A percentile compares a stretch with the other conserved stretches of the same genome.
Evolutionary conservation across 139 green algal species (phyloP).

Genomic region (Chlorella sp.): DNA sequence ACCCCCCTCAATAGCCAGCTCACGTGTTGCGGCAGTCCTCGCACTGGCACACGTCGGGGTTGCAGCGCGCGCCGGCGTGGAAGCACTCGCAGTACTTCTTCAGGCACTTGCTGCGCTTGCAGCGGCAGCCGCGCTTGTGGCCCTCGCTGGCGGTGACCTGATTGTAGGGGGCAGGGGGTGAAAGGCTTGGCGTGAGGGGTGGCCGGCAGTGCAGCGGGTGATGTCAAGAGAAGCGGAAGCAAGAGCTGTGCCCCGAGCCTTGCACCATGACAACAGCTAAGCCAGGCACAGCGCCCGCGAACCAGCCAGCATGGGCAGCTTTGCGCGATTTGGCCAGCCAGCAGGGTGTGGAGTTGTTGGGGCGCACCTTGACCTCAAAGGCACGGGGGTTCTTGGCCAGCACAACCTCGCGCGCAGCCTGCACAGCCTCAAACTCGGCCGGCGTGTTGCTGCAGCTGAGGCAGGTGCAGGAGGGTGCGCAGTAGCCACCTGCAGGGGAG

Average conservation of each 20-base stretch:
- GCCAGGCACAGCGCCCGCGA: too few species aligned
- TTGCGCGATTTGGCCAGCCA: too few species aligned
- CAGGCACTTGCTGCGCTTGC: slow-evolving; percentile 62
- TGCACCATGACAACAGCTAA: too few species aligned
- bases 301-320: too few species aligned
- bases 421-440: neutral
- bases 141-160: slow-evolving; percentile 37
- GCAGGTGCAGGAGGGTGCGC: slow-evolving; percentile 68
- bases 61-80: slow-evolving; percentile 74
- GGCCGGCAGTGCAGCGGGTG: too few species aligned
- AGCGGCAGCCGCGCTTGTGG: slow-evolving; percentile 89
- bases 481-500: slow-evolving; percentile 39
- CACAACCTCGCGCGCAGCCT: slow-evolving; percentile 25
- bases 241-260: too few species aligned
- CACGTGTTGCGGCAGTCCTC: slow-evolving; percentile 74
- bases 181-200: neutral
- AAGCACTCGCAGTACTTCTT: slow-evolving; percentile 87
- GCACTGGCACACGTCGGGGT: slow-evolving; percentile 88
- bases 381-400: slow-evolving; percentile 72
- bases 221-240: too few species aligned
- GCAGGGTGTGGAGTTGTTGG: too few species aligned
- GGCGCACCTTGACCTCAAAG: slow-evolving; percentile 76
- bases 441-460: slow-evolving; percentile 74
- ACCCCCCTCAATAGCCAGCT: neutral
- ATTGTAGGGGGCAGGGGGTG: neutral